Evolutionary conservation across 257 asterid species (phyloP).

Genomic region (Echium plantagineum): DNA sequence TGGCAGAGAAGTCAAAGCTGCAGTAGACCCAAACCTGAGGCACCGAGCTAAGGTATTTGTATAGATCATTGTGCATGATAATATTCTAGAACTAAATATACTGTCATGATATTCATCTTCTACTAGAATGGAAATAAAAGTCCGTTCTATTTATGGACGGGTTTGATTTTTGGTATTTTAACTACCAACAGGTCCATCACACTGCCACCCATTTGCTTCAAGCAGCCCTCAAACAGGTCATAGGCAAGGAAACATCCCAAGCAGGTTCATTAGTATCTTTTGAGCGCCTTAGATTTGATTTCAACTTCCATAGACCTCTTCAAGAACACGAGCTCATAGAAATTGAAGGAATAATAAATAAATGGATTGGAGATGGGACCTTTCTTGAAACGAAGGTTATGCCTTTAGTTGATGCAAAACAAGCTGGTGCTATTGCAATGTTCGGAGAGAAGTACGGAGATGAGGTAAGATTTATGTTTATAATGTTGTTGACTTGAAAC

Average conservation of each 20-base stretch:
- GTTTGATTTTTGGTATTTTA: conserved; percentile 7
- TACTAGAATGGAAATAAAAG: neutral
- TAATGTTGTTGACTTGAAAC: neutral
- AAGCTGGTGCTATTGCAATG: conserved; percentile 93
- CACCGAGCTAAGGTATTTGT: conserved; percentile 73
- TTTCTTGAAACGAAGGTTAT: conserved; percentile 63
- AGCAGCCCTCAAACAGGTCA: conserved; percentile 81
- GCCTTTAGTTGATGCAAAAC: conserved; percentile 76
- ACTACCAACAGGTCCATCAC: conserved; percentile 63
- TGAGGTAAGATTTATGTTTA: conserved; percentile 29
- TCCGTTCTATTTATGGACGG: neutral
- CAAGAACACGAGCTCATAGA: conserved; percentile 55
- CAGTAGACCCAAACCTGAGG: conserved; percentile 67
- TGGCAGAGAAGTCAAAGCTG: conserved; percentile 80
- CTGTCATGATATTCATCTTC: neutral
- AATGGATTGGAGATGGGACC: conserved; percentile 79
- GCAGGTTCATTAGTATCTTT: conserved; percentile 94
- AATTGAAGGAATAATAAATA: conserved; percentile 68
- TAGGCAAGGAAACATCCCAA: conserved; percentile 88
- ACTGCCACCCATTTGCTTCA: conserved; percentile 95
- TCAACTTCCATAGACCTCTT: conserved; percentile 78
- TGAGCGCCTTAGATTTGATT: conserved; percentile 89
- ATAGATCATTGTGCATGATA: conserved; percentile 1
- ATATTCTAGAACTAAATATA: neutral
- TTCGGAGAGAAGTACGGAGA: conserved; percentile 98